Evolutionary conservation across 345 rosid genomes (phyloP), one percentile per base, ranked within the genome.

Genomic region (Heritiera fomes): DNA sequence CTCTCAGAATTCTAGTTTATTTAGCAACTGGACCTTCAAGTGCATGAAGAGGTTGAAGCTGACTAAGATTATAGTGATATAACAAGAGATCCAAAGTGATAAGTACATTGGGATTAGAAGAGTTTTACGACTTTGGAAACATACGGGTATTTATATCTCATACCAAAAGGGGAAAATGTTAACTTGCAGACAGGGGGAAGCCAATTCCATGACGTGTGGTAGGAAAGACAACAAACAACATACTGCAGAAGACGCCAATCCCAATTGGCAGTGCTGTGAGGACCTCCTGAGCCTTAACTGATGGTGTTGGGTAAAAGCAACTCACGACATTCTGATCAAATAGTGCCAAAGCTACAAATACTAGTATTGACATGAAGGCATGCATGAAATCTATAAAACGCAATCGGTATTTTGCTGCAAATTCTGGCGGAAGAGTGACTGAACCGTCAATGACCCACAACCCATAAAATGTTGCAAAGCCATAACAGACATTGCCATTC

Each of bases 131-230:
- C 60, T 34, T 32, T 34, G n/a, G 49, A 30, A 76, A 64, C 18
- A 6, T 11, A 11, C 3, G 6, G 41, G 40, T 40, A 20, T 40
- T 56, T 56, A 5, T 8, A 38, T 73, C 32, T 47, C 53, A 45
- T 75, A 20, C 11, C 17, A 17, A 59, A 7, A 77, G 23, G 17
- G 10, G 11, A 15, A 53, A 8, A 34, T 23, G 67, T 87, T 72
- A 88, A 82, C 71, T 80, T 49, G 83, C 32, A 18, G 97, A 77
- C 76, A 88, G 77, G 15, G 99, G 97, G 61, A 96, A 94, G 53
- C 99, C 99, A 76, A 96, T 87, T 55, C 99, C 98, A 71, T 92
- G 95, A 76, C 99, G 97, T 71, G 79, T 83, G 43, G 95, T 92
- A 0, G 99, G 99, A 71, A 96, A 96, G 41, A 85, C 86, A 45